Base-by-base conservation (phyloP, 2,329 filamentous ascomycete genomes). In the Zymoseptoria ardabiliae region DNA sequence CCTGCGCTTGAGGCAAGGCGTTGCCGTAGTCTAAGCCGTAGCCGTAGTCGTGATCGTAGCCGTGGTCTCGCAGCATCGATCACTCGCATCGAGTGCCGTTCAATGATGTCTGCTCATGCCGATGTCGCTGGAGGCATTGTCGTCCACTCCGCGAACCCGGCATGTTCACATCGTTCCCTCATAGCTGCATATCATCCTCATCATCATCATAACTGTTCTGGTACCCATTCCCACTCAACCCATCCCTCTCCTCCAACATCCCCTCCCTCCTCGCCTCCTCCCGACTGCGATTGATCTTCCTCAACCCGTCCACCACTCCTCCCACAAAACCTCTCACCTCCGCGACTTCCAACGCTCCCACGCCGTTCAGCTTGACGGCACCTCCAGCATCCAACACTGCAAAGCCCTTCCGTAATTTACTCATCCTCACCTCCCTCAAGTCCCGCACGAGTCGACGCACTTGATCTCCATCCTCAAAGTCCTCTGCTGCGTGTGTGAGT, bases 281-380 rank as follows among this genome's bases (percentile, higher is more conserved):
- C 57, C 86, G 85, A 48, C 89, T 91, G 2, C 87, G 85, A 9
- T 91, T 91, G 55, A 97, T 84, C 78, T 85, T 92, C 69, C 91
- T 84, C 68, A 97, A 80, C 4, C 90, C 91, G 73, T 97, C 92
- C 64, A 97, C 87, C 2, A 97, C 90, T 0, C 89, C 90, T 1
- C 85, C 80, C 62, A 97, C 85, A 70, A 97, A 96, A 0, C 85
- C 87, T 68, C 93, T 82, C 58, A 86, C 89, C 77, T 97, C 93
- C 0, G 89, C 88, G 53, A 97, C 80, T 77, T 99, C 94, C 88
- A 97, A 91, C 2, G 90, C 90, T 2, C 94, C 94, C 0, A 97
- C 89, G 21, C 93, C 93, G 54, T 86, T 87, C 71, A 88, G 78
- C 58, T 88, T 83, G n/a, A 92, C 86, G 21, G 86, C 85, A 3